Evolutionary conservation across 2,329 filamentous ascomycete species (phyloP).

Genomic region (Tolypocladium nubicola): DNA sequence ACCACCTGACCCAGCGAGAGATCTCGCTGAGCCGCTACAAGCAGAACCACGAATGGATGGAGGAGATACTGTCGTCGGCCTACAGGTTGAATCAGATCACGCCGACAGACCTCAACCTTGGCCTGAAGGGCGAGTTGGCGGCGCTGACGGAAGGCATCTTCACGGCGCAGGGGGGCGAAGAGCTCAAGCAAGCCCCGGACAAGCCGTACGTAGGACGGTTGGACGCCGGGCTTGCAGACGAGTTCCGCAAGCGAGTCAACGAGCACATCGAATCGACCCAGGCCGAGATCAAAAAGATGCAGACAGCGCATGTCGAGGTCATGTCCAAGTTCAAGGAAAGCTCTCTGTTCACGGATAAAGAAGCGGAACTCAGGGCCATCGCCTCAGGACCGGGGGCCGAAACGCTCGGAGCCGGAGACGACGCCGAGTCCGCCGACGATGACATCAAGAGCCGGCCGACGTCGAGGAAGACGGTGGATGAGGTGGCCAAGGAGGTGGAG

Average conservation of each 20-base stretch:
- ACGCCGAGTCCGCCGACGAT: conserved; percentile 40
- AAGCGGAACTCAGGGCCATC: conserved; percentile 62
- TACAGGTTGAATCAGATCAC: conserved; percentile 79
- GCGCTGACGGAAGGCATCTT: conserved; percentile 79
- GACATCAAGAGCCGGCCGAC: conserved; percentile 21
- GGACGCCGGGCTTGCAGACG: conserved; percentile 65
- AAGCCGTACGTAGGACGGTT: conserved; percentile 53
- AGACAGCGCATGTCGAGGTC: conserved; percentile 63
- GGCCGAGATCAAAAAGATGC: conserved; percentile 76
- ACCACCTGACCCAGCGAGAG: conserved; percentile 79
- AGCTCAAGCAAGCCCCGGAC: conserved; percentile 33
- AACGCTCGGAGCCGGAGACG: conserved; percentile 52
- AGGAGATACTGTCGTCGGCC: conserved; percentile 86
- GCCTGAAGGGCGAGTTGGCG: conserved; percentile 72
- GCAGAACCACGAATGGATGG: conserved; percentile 99
- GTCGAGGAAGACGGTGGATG: conserved; percentile 50
- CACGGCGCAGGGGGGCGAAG: conserved; percentile 47
- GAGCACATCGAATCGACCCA: conserved; percentile 64
- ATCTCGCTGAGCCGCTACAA: conserved; percentile 80
- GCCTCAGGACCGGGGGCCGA: conserved; percentile 50
- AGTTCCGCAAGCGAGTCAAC: conserved; percentile 70
- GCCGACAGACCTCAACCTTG: conserved; percentile 78
- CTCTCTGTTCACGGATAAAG: conserved; percentile 60
- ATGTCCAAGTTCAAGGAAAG: conserved; percentile 65
- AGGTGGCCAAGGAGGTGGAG: conserved; percentile 68